Evolutionary conservation across 2,329 filamentous ascomycete genomes (phyloP), one percentile per base, ranked within the genome.

Genomic region (Colletotrichum viniferum): DNA sequence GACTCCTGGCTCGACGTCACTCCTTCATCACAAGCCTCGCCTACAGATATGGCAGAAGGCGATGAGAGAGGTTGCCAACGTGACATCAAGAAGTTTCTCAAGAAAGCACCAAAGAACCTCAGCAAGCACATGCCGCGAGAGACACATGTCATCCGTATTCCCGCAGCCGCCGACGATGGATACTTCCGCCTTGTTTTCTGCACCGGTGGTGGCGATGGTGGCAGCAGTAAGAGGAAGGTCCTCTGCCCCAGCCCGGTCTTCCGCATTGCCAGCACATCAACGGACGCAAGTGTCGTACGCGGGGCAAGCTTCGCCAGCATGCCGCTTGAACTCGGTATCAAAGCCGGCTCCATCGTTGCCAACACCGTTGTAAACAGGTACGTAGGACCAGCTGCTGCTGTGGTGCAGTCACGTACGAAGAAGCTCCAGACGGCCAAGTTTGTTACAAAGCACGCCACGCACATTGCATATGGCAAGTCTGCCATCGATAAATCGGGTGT

Each of bases 131-230:
- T 84, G 0, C 82, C 91, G 0, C 86, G 92, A 2, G 92, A 94
- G 81, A 94, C 93, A 0, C 89, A 90, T 32, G 85, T 94, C 2
- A 85, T 94, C 7, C 88, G 92, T 5, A 92, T 95, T 60, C 93
- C 93, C 0, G 90, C 90, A 0, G 86, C 89, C 0, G 91, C 91
- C 0, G 86, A 86, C 1, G 93, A 95, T 80, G 93, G 93, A 0
- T 95, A 95, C 79, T 92, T 94, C 71, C 90, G 93, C 13, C 84
- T 95, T 6, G 89, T 94, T 1, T 85, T 95, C 10, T 94, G 92
- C 76, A 82, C 86, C 0, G 81, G 84, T 0, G 78, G 71, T 1
- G 48, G 61, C 8, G 70, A 69, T 8, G 75, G 78, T 3, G 67
- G 70, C 2, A 77, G 79, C 3, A 43, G 65, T 70, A 89, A 88